phyloP scores from a whole-genome alignment of 805 yeast genomes.

The Grigorovia humatica region DNA sequence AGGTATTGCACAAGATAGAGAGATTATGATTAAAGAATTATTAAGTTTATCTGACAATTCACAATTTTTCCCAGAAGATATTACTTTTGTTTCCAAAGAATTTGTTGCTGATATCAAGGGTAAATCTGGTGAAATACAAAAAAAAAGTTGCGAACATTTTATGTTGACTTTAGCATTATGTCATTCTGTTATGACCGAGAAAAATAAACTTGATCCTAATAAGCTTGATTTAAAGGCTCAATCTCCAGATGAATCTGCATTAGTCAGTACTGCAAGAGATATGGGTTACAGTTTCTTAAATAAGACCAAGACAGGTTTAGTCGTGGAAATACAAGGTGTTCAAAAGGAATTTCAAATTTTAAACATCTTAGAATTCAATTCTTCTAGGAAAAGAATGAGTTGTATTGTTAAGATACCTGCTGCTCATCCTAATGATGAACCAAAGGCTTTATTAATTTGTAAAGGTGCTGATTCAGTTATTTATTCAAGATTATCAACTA shows the following conservation, averaged over 20 bases:
- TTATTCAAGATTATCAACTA: conserved; percentile 48
- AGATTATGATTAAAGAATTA: conserved; percentile 44
- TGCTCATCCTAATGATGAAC: conserved; percentile 34
- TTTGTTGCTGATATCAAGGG: conserved; percentile 56
- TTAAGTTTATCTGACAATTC: conserved; percentile 30
- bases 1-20: conserved; percentile 47
- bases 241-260: conserved; percentile 81
- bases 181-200: conserved; percentile 68
- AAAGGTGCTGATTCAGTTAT: conserved; percentile 82
- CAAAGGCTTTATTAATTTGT: conserved; percentile 57
- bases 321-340: conserved; percentile 60
- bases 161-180: conserved; percentile 69
- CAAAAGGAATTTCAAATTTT: conserved; percentile 61
- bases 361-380: conserved; percentile 67
- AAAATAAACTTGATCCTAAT: conserved; percentile 48
- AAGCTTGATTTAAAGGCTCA: conserved; percentile 58
- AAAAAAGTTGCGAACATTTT: conserved; percentile 55
- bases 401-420: conserved; percentile 63
- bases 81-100: conserved; percentile 59
- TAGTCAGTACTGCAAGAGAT: conserved; percentile 73
- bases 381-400: conserved; percentile 84
- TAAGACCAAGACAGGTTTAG: conserved; percentile 56
- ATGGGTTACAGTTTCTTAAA: conserved; percentile 59
- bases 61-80: conserved; percentile 43
- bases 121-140: conserved; percentile 35